A percentile compares a stretch with the other conserved stretches of the same genome.
Evolutionary conservation across 2,329 filamentous ascomycete genomes (phyloP).

Genomic region (Aspergillus amoenus): DNA sequence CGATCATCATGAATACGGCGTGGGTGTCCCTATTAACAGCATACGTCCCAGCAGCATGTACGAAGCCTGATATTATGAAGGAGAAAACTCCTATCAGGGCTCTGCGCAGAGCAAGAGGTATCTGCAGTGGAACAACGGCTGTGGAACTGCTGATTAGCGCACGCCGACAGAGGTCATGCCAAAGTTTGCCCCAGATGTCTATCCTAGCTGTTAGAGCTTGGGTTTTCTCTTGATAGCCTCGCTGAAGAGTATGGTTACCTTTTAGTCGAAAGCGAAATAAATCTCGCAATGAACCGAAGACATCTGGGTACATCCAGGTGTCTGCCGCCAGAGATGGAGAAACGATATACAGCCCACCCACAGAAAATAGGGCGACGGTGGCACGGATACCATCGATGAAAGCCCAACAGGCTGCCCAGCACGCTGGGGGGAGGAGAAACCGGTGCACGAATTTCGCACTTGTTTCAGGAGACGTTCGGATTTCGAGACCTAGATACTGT

Average conservation of each 20-base stretch:
- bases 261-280: conserved; percentile 13
- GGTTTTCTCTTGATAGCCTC: background rate
- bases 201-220: background rate
- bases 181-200: conserved; percentile 22
- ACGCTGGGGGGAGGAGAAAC: conserved; percentile 12
- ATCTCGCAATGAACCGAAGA: conserved; percentile 14
- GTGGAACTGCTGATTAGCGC: conserved; percentile 13
- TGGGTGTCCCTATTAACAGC: conserved; percentile 9
- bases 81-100: conserved; percentile 10
- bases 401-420: conserved; percentile 17
- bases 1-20: conserved; percentile 16
- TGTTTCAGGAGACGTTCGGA: background rate
- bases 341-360: conserved; percentile 5
- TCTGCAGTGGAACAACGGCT: conserved; percentile 1
- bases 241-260: conserved; percentile 3
- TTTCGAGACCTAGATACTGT: background rate
- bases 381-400: conserved; percentile 18
- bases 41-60: conserved; percentile 15
- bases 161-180: conserved; percentile 20
- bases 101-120: background rate
- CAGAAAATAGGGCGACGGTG: conserved; percentile 2
- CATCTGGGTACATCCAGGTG: conserved; percentile 20
- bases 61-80: conserved; percentile 15
- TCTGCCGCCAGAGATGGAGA: conserved; percentile 7
- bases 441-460: conserved; percentile 3